These are phyloP conservation scores for Excoecaria agallocha DNA, from an alignment of 345 rosid species.

Conservation along the genomic window DNA sequence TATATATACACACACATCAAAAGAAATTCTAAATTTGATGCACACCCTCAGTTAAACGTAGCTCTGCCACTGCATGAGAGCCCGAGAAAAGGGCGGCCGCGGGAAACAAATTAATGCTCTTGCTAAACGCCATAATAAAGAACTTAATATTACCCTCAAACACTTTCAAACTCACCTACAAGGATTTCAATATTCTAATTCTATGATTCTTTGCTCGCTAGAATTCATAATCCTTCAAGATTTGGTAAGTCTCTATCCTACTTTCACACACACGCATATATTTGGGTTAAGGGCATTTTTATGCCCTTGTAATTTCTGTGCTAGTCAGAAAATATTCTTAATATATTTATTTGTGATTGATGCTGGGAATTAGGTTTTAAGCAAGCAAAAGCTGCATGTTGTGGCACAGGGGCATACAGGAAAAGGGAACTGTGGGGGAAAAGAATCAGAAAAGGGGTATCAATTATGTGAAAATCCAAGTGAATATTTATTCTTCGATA, in stretches of 20 bases:
- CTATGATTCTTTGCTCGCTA: not conserved
- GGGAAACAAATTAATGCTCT: not conserved
- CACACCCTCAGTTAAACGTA: too few relatives aligned
- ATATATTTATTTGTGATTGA: too few relatives aligned
- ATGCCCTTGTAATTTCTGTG: too few relatives aligned
- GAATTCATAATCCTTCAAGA: slow-evolving; percentile 18
- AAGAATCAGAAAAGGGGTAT: not conserved
- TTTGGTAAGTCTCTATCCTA: slow-evolving; percentile 29
- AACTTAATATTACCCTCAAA: not conserved
- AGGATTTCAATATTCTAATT: slow-evolving; percentile 10
- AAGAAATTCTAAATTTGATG: too few relatives aligned
- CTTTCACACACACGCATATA: too few relatives aligned
- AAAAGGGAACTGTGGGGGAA: not conserved
- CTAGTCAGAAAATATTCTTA: too few relatives aligned
- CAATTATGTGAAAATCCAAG: not conserved
- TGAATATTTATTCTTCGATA: too few relatives aligned
- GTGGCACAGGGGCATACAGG: slow-evolving; percentile 27
- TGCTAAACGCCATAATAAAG: slow-evolving; percentile 19
- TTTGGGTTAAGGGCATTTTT: too few relatives aligned
- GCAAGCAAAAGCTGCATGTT: slow-evolving; percentile 22
- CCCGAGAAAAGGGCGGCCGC: not conserved
- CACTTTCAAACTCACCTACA: slow-evolving; percentile 12
- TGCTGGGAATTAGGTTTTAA: too few relatives aligned
- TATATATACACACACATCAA: too few relatives aligned
- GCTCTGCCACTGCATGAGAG: too few relatives aligned